A percentile compares a stretch with the other conserved stretches of the same genome.
These are phyloP conservation scores for Alternaria conjuncta DNA, from an alignment of 2,329 filamentous ascomycete genomes.

Conservation along the genomic window DNA sequence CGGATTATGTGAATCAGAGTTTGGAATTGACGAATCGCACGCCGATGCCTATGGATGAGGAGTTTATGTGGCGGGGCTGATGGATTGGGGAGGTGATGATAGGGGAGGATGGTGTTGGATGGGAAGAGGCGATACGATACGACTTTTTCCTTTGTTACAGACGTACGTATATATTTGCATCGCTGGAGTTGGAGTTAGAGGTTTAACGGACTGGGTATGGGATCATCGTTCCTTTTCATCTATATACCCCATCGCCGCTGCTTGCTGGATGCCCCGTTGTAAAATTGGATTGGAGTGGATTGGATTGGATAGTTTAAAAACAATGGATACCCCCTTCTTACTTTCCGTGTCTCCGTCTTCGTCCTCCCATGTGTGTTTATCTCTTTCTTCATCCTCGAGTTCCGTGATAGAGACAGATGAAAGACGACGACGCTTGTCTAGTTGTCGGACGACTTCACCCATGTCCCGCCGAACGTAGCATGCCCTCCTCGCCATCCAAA, in stretches of 20 bases:
- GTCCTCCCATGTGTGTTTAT: no score
- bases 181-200: background rate
- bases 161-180: background rate
- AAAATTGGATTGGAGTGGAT: background rate
- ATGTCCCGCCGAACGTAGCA: no score
- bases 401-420: no score
- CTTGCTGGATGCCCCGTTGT: background rate
- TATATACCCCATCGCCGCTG: background rate
- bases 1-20: constrained; percentile 33
- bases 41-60: constrained; percentile 50
- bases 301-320: background rate
- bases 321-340: background rate
- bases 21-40: constrained; percentile 41
- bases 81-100: background rate
- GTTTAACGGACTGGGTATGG: background rate
- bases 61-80: constrained; percentile 41
- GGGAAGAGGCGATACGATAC: background rate
- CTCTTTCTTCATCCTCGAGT: no score
- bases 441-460: no score
- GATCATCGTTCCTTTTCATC: background rate
- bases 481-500: no score
- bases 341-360: background rate
- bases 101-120: no score
- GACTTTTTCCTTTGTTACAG: background rate
- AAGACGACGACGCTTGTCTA: no score